Percentiles rank a stretch among this genome's conserved stretches.
These are phyloP conservation scores for Arachnomyces sp. DNA, from an alignment of 2,329 filamentous ascomycete genomes.

Conservation along the genomic window DNA sequence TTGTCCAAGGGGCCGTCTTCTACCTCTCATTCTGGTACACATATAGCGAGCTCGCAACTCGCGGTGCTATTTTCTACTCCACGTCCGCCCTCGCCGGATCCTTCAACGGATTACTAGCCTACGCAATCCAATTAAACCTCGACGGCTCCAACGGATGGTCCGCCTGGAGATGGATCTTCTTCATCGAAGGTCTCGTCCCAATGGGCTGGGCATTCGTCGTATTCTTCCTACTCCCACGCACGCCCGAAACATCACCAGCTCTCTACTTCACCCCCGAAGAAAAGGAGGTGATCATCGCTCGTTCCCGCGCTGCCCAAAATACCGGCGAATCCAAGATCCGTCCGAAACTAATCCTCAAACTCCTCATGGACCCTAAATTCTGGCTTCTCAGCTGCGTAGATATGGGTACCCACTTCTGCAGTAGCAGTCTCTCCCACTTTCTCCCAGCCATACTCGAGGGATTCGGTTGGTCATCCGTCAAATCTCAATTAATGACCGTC, in stretches of 20 bases:
- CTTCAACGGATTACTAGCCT: conserved; percentile 14
- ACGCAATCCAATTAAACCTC: conserved; percentile 10
- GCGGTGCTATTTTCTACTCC: conserved; percentile 14
- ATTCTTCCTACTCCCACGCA: conserved; percentile 59
- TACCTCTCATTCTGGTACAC: conserved; percentile 17
- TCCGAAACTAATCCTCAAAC: conserved; percentile 5
- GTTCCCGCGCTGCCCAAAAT: conserved; percentile 6
- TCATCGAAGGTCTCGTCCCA: conserved; percentile 41
- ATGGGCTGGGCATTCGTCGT: conserved; percentile 43
- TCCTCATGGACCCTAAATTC: conserved; percentile 10
- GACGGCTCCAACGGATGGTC: conserved; percentile 3
- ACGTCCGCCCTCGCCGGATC: conserved; percentile 12
- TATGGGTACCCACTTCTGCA: conserved; percentile 8
- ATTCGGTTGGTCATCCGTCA: conserved; percentile 8
- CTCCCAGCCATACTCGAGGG: conserved; percentile 9
- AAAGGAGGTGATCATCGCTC: conserved; percentile 6
- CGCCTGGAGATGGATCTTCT: conserved; percentile 31
- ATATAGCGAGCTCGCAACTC: conserved; percentile 12
- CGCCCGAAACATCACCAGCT: conserved; percentile 39
- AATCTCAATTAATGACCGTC: conserved; percentile 12
- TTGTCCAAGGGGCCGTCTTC: conserved; percentile 9
- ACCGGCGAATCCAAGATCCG: conserved; percentile 11
- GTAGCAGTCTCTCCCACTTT: conserved; percentile 8
- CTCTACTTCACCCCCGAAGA: conserved; percentile 7
- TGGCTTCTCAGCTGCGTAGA: conserved; percentile 9